Evolutionary conservation across 2,329 filamentous ascomycete genomes (phyloP).

Genomic region (Aspergillus piperis): DNA sequence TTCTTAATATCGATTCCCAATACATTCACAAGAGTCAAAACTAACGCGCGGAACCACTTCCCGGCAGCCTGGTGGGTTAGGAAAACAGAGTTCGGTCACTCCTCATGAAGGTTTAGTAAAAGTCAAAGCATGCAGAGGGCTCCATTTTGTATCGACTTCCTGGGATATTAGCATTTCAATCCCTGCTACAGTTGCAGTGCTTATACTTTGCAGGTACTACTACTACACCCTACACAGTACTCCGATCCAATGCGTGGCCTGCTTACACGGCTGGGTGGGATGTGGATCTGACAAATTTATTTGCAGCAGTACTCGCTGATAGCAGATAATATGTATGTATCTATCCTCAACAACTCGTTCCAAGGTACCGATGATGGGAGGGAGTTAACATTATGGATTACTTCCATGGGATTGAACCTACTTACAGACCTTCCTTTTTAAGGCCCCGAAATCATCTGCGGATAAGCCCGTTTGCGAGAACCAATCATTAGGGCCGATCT

Average conservation of each 20-base stretch:
- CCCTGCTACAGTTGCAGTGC: conserved; percentile 17
- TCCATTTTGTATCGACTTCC: conserved; percentile 1
- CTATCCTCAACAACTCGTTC: not conserved
- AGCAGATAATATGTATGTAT: not conserved
- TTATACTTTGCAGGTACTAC: not conserved
- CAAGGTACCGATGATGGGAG: not conserved
- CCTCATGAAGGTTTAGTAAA: not conserved
- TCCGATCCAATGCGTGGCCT: not conserved
- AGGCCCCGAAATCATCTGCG: not conserved
- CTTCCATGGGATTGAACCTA: no score
- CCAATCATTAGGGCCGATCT: not conserved
- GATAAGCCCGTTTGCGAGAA: not conserved
- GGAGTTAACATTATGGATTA: not conserved
- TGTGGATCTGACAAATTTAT: not conserved
- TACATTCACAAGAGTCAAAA: not conserved
- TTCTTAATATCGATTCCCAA: no score
- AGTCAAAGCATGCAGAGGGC: not conserved
- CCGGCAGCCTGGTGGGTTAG: not conserved
- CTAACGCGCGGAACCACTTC: conserved; percentile 3
- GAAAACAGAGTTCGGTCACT: not conserved
- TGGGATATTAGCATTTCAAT: conserved; percentile 7
- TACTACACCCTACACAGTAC: not conserved
- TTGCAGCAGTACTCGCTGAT: not conserved
- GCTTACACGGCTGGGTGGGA: not conserved
- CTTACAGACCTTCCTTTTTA: not conserved